Base-by-base conservation (phyloP, 257 asterid genomes). In the Solanum phureja region DNA sequence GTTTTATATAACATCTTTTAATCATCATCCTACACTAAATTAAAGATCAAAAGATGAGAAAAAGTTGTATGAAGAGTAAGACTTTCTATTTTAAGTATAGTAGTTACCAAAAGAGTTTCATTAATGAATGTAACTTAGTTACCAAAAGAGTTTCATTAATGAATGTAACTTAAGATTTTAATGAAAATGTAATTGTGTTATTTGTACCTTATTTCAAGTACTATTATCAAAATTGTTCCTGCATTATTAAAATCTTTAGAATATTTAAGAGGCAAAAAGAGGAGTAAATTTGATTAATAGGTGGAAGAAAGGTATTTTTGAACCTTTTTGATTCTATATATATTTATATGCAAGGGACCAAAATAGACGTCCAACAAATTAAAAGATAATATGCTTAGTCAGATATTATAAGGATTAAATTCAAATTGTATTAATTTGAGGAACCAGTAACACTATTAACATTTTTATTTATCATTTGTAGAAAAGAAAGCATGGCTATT, bases 321-420 rank as follows among this genome's bases (percentile, higher is more conserved):
- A 56, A 56, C 11, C n/a, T 56, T 56, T 56, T 56, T 1, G 1
- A 56, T 56, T 18, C 0, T 56, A 56, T 56, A 56, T 19, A 19
- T 56, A 0, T 3, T 52, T 0, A 4, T 13, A 13, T 14, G 1
- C 1, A 0, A 49, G 19, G 23, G 21, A 49, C 0, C 5, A 7
- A 69, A 69, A 29, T 0, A 1, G 11, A 18, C 6, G 1, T 31
- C 5, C 13, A 18, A 4, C 8, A 16, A 33, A 16, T 33, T 33
- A 33, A 4, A 16, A 71, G 0, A 2, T 33, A 7, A 16, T 71
- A 16, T 16, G 3, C 1, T 33, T 33, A 33, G 0, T 33, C 7
- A 33, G 11, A 71, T 71, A 33, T 16, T 71, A 31, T 71, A 33
- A 16, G 3, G 3, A 33, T 0, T 71, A 33, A 71, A 13, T 16